Percentiles rank a stretch among this genome's conserved stretches.
Conservation (phyloP, 2,329 filamentous ascomycete species). For the Fusarium sp. region DNA sequence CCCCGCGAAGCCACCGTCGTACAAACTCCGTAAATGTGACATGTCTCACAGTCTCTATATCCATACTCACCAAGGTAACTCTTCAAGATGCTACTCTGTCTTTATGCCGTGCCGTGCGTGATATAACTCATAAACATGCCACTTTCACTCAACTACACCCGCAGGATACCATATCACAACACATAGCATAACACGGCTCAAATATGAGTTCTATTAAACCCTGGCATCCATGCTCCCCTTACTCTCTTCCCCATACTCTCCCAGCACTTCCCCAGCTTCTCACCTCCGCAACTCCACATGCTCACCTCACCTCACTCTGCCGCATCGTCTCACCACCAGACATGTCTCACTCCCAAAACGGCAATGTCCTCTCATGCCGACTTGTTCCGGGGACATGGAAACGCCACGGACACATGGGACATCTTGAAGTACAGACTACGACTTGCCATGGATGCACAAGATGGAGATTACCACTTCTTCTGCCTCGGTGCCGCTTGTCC, state of each 20-base stretch:
- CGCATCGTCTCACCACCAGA: constrained; percentile 28
- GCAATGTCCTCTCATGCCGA: constrained; percentile 16
- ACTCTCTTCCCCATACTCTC: constrained; percentile 24
- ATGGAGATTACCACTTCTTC: background rate
- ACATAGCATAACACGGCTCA: background rate
- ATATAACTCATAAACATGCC: constrained; percentile 30
- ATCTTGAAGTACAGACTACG: too few species aligned
- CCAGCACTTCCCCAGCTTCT: constrained; percentile 19
- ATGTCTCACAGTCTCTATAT: background rate
- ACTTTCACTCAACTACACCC: background rate
- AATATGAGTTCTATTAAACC: background rate
- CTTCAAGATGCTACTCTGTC: constrained; percentile 1
- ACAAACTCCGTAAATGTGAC: constrained; percentile 1
- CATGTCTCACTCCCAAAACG: constrained; percentile 21
- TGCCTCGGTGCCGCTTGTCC: constrained; percentile 16
- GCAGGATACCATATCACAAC: background rate
- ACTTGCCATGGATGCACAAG: background rate
- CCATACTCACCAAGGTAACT: background rate
- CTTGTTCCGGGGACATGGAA: constrained; percentile 18
- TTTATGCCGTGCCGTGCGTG: constrained; percentile 15
- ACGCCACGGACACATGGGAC: background rate
- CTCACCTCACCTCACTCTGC: constrained; percentile 15
- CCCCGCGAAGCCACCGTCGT: constrained; percentile 8
- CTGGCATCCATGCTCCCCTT: background rate
- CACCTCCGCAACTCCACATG: constrained; percentile 32